These are phyloP conservation scores for Cryphonectria japonica DNA, from an alignment of 2,329 filamentous ascomycete genomes.

Conservation along the genomic window DNA sequence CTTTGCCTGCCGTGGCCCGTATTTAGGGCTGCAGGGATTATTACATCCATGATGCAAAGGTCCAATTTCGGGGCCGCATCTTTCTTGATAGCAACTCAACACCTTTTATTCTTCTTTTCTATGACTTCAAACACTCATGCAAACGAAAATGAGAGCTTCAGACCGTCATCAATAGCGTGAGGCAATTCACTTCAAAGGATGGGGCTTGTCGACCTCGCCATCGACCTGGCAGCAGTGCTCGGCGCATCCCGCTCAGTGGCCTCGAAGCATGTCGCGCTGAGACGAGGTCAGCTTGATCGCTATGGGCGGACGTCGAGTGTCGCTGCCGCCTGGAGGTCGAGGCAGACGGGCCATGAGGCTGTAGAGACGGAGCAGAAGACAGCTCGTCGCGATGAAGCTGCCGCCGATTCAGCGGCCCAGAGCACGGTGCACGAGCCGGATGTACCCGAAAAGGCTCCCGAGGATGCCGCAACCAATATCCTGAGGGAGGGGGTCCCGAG, in stretches of 20 bases:
- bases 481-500: not conserved
- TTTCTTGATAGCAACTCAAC: not conserved
- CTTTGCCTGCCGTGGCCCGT: constrained; percentile 25
- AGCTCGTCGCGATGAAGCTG: not conserved
- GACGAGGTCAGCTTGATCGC: constrained; percentile 56
- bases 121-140: not conserved
- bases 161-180: not conserved
- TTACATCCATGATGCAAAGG: constrained; percentile 26
- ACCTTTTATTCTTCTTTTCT: not conserved
- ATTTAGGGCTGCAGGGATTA: constrained; percentile 29
- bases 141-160: not conserved
- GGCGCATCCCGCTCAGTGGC: constrained; percentile 72
- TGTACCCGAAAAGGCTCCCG: not conserved
- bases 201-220: constrained; percentile 65
- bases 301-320: constrained; percentile 54
- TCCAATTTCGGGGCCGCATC: constrained; percentile 15
- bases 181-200: constrained; percentile 40
- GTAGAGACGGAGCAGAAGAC: not conserved
- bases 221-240: constrained; percentile 73
- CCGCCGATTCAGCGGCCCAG: not conserved
- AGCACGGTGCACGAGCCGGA: not conserved
- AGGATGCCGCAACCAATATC: not conserved
- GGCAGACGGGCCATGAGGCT: not conserved
- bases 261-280: constrained; percentile 62
- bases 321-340: constrained; percentile 37